Evolutionary conservation across 2,329 filamentous ascomycete genomes (phyloP), one percentile per base, ranked within the genome.

Genomic region (Davidsoniella virescens): DNA sequence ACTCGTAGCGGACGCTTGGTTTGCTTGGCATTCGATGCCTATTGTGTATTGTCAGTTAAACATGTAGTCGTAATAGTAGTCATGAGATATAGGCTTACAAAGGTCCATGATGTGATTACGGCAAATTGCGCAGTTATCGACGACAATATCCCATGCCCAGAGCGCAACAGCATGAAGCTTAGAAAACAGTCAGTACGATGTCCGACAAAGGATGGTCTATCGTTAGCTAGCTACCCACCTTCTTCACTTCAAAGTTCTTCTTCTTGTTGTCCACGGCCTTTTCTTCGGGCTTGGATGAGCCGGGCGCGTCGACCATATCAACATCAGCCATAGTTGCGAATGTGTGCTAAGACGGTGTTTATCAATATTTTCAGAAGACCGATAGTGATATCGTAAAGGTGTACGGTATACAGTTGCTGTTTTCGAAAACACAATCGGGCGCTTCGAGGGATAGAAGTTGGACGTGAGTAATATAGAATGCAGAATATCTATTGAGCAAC

Each of bases 61-160:
- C 23, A n/a, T 44, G n/a, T 18, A 14, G 16, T 52, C 17, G 14
- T 17, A 10, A 14, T 5, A 9, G 5, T 16, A 4, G n/a, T 50
- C n/a, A 18, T 25, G 14, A 5, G 5, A 17, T 9, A 39, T 47
- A 39, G 20, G 65, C 80, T 59, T 70, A 87, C 92, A 98, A 25
- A 98, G 74, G 66, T 98, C 92, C 92, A 98, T 98, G 67, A 98
- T 98, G 66, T 98, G 92, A 65, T 98, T 98, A 63, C 92, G 78
- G 73, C 92, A 98, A 63, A 98, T 98, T 60, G 92, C 92, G 64
- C 92, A 98, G 75, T 98, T 98, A 69, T 98, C 92, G 54, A 98
- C 92, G 29, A 96, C 88, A 53, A 98, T 98, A 64, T 98, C 92
- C 92, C 92, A 98, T 0, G 92, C 92, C 92, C 92, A 98, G 2